Evolutionary conservation across 2,329 filamentous ascomycete species (phyloP), one percentile per base, ranked within the genome.

Genomic region (Aspergillus udagawae): DNA sequence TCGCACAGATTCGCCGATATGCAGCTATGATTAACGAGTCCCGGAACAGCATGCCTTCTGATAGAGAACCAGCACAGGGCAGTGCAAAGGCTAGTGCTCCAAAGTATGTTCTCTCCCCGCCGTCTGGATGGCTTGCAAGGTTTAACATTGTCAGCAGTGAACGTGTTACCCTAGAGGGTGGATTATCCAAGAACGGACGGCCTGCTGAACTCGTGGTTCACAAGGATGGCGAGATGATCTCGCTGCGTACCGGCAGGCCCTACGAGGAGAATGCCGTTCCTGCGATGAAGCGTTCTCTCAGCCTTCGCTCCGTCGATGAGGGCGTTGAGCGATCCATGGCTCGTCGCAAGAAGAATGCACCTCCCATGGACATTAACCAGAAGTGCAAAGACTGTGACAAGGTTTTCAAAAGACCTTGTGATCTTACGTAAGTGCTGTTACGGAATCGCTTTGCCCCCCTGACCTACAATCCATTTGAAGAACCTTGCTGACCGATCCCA

Each of bases 361-460:
- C 86, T 52, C 88, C 90, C 5, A 90, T 93, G 75, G 89, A 95
- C 74, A 86, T 93, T 51, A 86, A 90, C 50, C 89, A 93, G 77
- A 86, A 85, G 67, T 96, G 91, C 80, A 83, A 83, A 61, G 85
- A 92, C 70, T 97, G 93, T 78, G 86, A 85, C 74, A 97, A 96
- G 78, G 86, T 93, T 75, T 97, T 97, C 80, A 95, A 94, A 77
- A 88, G 94, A 60, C 91, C 91, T n/a, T 97, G 94, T 75, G 94
- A 99, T 73, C 80, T 97, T 58, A 97, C 92, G 71, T 77, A 62
- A 65, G 73, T 69, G 51, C 10, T 27, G 14, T n/a, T 35, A 38
- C 32, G 7, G 32, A 17, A 38, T 38, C 8, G 21, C 21, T 50
- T n/a, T 17, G 9, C 23, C 21, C 14, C 20, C 52, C 42, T 25